Conservation (phyloP, 2,329 filamentous ascomycete species). For the Apiospora sp. region DNA sequence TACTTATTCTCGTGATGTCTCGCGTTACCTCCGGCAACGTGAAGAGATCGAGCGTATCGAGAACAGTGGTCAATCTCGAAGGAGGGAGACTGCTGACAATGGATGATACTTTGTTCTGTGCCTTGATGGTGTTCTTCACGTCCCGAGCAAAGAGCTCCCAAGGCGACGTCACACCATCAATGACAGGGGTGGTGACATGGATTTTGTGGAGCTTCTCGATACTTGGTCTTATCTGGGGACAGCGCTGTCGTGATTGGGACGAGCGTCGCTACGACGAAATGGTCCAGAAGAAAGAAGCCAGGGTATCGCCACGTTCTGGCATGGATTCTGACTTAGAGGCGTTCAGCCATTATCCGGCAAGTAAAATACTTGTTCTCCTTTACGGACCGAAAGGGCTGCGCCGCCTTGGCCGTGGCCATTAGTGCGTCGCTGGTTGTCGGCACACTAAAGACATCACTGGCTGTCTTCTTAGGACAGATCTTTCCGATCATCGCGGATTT, state of each 20-base stretch:
- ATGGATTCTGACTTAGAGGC: too few species aligned
- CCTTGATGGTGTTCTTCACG: conserved; percentile 81
- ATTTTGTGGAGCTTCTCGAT: conserved; percentile 82
- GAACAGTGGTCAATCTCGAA: conserved; percentile 70
- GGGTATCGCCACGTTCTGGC: too few species aligned
- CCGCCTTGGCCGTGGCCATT: conserved; percentile 62
- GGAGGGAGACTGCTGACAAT: conserved; percentile 79
- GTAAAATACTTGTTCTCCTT: conserved; percentile 72
- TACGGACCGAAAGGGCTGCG: conserved; percentile 67
- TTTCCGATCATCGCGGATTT: conserved; percentile 76
- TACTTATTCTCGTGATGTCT: conserved; percentile 83
- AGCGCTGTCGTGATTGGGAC: conserved; percentile 40
- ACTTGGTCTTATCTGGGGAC: conserved; percentile 32
- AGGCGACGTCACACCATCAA: conserved; percentile 72
- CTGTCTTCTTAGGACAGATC: conserved; percentile 76
- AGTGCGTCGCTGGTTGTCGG: conserved; percentile 66
- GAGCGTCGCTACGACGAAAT: conserved; percentile 29
- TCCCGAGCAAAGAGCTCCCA: conserved; percentile 92
- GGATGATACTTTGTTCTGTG: conserved; percentile 76
- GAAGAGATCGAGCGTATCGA: conserved; percentile 85
- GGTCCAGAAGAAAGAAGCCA: not conserved
- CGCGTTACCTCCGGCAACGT: conserved; percentile 85
- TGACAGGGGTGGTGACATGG: conserved; percentile 84
- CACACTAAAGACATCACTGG: conserved; percentile 68
- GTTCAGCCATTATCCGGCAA: too few species aligned